phyloP scores from a whole-genome alignment of 2,329 filamentous ascomycete species.

The Iodosphaeria phyllophila region DNA sequence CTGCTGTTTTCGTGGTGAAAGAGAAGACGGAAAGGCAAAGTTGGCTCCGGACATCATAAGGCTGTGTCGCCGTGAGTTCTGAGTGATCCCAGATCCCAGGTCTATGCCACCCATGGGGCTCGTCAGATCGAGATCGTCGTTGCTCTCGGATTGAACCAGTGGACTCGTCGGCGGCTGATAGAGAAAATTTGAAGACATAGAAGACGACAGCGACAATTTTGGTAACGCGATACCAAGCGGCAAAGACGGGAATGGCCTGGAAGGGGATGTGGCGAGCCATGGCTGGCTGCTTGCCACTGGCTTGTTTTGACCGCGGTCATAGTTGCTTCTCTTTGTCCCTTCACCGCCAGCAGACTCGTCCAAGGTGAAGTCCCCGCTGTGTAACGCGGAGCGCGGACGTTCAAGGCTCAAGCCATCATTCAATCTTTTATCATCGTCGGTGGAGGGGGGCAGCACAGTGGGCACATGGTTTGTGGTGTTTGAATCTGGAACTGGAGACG shows the following conservation, averaged over 20 bases:
- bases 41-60: constrained; percentile 42
- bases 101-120: constrained; percentile 31
- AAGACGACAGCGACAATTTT: constrained; percentile 50
- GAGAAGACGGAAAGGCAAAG: constrained; percentile 20
- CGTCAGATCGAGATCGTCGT: constrained; percentile 53
- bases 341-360: constrained; percentile 13
- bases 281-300: constrained; percentile 6
- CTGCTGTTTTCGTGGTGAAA: constrained; percentile 13
- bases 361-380: constrained; percentile 47
- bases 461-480: constrained; percentile 17
- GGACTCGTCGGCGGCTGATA: constrained; percentile 85
- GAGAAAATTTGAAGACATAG: constrained; percentile 60
- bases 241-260: constrained; percentile 29
- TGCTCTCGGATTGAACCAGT: constrained; percentile 73
- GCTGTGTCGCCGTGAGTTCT: constrained; percentile 45
- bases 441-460: constrained; percentile 23
- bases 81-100: constrained; percentile 19
- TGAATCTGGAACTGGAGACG: constrained; percentile 18
- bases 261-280: constrained; percentile 39
- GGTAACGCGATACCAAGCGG: constrained; percentile 18
- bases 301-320: constrained; percentile 5
- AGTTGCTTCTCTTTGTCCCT: constrained; percentile 7
- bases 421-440: constrained; percentile 22
- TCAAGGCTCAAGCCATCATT: constrained; percentile 49
- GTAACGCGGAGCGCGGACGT: constrained; percentile 60